Conservation (phyloP, 768 basidiomycete species). For the Candolleomyces aberdarensis region DNA sequence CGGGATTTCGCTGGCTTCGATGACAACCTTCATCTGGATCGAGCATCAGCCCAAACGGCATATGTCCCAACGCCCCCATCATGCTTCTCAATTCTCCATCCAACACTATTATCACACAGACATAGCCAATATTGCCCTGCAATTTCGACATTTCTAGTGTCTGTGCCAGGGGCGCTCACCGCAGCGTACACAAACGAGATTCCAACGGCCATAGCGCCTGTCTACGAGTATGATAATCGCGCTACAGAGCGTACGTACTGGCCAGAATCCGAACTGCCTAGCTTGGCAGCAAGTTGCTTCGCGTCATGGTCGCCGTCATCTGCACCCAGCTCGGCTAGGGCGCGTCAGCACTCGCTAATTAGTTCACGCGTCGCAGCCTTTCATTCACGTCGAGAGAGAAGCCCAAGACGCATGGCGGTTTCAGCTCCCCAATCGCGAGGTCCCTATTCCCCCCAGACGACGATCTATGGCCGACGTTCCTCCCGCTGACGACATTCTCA, state of each 20-base stretch:
- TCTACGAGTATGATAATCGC: too few relatives aligned
- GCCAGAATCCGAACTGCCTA: too few relatives aligned
- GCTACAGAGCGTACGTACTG: too few relatives aligned
- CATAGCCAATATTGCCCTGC: background rate
- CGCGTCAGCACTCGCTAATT: background rate
- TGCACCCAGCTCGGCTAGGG: background rate
- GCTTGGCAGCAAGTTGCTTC: background rate
- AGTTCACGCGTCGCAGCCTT: background rate
- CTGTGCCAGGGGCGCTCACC: background rate
- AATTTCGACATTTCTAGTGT: background rate
- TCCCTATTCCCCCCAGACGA: background rate
- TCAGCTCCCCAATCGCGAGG: background rate
- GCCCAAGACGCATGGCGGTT: too few relatives aligned
- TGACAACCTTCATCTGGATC: constrained; percentile 29
- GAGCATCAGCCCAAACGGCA: constrained; percentile 18
- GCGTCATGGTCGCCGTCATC: constrained; percentile 9
- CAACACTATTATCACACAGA: constrained; percentile 1
- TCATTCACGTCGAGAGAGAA: background rate
- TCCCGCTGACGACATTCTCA: background rate
- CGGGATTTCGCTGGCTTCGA: constrained; percentile 13
- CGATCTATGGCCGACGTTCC: constrained; percentile 2
- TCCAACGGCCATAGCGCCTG: too few relatives aligned
- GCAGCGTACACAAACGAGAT: too few relatives aligned
- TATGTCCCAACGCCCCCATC: constrained; percentile 11
- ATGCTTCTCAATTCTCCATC: constrained; percentile 16